phyloP scores from a whole-genome alignment of 257 asterid genomes.

The Solanum habrochaites region DNA sequence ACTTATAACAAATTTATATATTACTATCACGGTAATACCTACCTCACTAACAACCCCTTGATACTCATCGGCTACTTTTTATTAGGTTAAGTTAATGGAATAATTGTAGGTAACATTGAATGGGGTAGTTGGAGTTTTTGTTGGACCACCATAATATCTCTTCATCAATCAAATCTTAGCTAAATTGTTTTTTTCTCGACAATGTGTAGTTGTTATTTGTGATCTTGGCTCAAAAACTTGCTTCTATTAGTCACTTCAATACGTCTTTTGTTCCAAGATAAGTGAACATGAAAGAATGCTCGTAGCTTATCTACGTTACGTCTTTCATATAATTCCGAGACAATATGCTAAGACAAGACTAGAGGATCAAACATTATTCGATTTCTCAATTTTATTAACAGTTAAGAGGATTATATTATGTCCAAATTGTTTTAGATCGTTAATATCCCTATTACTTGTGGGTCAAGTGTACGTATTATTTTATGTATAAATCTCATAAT shows the following conservation, averaged over 20 bases:
- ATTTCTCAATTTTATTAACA: not conserved
- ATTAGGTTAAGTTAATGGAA: not conserved
- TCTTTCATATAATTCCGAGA: not conserved
- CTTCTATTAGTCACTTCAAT: not conserved
- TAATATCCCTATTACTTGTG: not conserved
- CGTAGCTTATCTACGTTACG: not conserved
- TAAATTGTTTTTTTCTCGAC: not conserved
- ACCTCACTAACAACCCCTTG: not conserved
- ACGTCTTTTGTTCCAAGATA: not conserved
- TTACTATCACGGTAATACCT: not conserved
- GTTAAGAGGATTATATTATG: not conserved
- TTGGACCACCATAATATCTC: not conserved
- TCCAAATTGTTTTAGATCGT: not conserved
- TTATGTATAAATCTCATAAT: not conserved
- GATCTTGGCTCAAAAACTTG: not conserved
- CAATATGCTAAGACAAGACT: not conserved
- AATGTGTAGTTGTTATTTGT: not conserved
- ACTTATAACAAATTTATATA: not conserved
- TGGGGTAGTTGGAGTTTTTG: not conserved
- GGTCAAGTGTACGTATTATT: not conserved
- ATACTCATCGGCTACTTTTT: not conserved
- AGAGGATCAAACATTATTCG: not conserved
- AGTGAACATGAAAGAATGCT: not conserved
- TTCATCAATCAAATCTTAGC: not conserved
- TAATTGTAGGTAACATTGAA: not conserved